Evolutionary conservation across 805 yeast species (phyloP).

Genomic region (Hanseniaspora hatyaiensis): DNA sequence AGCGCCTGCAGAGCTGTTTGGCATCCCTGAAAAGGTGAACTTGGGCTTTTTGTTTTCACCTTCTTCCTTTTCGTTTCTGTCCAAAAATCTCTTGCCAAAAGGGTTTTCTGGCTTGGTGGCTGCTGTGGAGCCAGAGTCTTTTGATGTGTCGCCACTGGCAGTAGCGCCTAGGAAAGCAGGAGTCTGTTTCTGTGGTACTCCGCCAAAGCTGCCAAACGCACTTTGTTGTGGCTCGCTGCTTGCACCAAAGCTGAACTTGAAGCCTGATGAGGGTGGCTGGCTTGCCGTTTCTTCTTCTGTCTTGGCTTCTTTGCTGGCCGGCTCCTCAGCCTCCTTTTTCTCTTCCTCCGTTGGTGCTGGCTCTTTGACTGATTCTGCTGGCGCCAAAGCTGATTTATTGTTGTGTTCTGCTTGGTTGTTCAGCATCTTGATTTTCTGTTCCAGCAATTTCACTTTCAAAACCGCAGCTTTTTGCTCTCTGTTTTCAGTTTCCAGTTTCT

Average conservation of each 20-base stretch:
- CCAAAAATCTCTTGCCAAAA: not conserved
- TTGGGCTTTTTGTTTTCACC: slow-evolving; percentile 2
- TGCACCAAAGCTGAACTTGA: not conserved
- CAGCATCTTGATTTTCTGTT: slow-evolving; percentile 13
- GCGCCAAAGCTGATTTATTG: too few species aligned
- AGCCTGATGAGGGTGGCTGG: not conserved
- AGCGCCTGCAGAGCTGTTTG: not conserved
- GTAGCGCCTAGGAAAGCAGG: slow-evolving; percentile 1
- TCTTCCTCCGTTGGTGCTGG: too few species aligned
- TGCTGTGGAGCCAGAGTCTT: not conserved
- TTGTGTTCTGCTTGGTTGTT: too few species aligned
- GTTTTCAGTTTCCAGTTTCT: slow-evolving; percentile 1
- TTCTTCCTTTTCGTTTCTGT: not conserved
- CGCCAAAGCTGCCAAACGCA: not conserved
- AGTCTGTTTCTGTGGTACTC: not conserved
- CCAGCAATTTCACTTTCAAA: slow-evolving; percentile 8
- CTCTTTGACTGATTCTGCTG: too few species aligned
- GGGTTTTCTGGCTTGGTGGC: not conserved
- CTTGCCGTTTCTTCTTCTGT: too few species aligned
- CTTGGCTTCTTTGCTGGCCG: too few species aligned
- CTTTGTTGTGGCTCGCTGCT: not conserved
- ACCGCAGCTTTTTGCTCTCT: slow-evolving; percentile 14
- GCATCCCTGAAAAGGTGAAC: not conserved
- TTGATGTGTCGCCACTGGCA: not conserved
- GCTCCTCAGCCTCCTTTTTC: too few species aligned